Percentiles rank a stretch among this genome's conserved stretches.
Conservation (phyloP, 1,284 basidiomycete species). For the Sutorius eximius region DNA sequence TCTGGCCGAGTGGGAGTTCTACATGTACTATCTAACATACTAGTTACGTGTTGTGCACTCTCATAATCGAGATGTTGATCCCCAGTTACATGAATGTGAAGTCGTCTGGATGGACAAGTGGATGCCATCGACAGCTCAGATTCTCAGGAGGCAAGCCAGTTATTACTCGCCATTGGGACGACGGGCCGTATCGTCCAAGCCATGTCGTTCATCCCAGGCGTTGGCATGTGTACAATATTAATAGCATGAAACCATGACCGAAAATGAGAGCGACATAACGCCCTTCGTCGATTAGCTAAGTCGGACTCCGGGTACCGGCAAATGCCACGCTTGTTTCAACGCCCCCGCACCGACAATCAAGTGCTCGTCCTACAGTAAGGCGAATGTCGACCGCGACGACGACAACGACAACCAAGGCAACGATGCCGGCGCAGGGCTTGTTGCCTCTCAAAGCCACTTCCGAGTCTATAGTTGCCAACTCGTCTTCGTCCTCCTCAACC, state of each 20-base stretch:
- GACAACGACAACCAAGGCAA: constrained; percentile 21
- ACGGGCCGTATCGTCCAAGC: too few species aligned
- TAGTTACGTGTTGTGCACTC: neutral
- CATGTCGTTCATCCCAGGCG: too few species aligned
- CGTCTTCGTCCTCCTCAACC: constrained; percentile 25
- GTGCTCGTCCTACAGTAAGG: constrained; percentile 9
- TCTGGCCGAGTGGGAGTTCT: constrained; percentile 24
- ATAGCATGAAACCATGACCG: too few species aligned
- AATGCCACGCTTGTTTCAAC: neutral
- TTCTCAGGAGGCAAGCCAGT: neutral
- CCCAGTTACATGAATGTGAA: neutral
- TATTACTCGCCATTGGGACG: too few species aligned
- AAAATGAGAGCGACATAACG: too few species aligned
- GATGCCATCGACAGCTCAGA: neutral
- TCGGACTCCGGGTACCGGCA: constrained; percentile 5
- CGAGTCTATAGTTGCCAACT: neutral
- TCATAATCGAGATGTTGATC: neutral
- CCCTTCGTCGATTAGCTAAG: neutral
- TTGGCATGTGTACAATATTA: too few species aligned
- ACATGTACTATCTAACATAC: constrained; percentile 15
- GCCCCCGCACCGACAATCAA: constrained; percentile 23
- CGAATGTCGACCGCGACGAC: constrained; percentile 32
- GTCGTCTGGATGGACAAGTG: too few species aligned
- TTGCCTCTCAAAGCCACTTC: constrained; percentile 31
- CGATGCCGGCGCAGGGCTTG: constrained; percentile 28